Percentiles rank a stretch among this genome's conserved stretches.
These are phyloP conservation scores for Xanthoconium separans DNA, from an alignment of 1,284 basidiomycete genomes.

Conservation along the genomic window DNA sequence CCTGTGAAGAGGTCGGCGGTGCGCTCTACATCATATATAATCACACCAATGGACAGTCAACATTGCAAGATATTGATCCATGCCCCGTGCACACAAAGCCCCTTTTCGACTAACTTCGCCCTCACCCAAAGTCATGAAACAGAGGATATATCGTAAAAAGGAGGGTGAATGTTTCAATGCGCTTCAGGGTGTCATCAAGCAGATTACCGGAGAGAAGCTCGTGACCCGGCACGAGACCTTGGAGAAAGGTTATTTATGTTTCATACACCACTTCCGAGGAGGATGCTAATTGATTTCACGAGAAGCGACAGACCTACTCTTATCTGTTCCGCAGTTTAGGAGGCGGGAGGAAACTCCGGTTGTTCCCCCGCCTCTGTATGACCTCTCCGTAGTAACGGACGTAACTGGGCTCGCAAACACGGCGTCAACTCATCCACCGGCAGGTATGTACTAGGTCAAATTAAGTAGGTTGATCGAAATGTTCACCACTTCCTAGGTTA, in stretches of 20 bases:
- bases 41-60: background rate
- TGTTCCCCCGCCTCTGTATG: background rate
- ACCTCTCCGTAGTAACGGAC: background rate
- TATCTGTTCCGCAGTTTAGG: background rate
- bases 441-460: conserved; percentile 1
- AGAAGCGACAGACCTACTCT: conserved; percentile 14
- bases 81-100: background rate
- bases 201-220: conserved; percentile 15
- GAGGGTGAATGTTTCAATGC: conserved; percentile 17
- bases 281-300: background rate
- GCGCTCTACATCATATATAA: background rate
- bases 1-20: background rate
- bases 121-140: conserved; percentile 9
- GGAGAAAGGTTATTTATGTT: conserved; percentile 18
- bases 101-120: background rate
- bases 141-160: conserved; percentile 23
- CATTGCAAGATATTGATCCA: background rate
- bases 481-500: conserved; percentile 7
- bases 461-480: background rate
- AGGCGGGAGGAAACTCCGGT: background rate
- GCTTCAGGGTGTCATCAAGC: conserved; percentile 12
- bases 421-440: background rate
- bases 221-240: conserved; percentile 23
- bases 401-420: background rate
- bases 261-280: background rate